Conservation (phyloP, 345 rosid species). For the Pistacia atlantica region DNA sequence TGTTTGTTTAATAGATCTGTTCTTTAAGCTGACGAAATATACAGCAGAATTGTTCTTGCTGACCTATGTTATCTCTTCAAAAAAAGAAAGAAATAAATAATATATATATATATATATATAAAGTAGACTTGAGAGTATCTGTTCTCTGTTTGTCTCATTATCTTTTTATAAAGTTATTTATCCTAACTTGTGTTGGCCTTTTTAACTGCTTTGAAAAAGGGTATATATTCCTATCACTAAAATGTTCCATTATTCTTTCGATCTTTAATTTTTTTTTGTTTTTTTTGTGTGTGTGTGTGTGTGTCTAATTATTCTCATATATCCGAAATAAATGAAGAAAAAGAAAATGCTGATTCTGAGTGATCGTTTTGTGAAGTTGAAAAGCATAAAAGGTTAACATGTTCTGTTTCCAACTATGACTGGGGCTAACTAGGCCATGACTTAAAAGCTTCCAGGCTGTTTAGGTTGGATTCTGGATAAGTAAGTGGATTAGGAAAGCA, state of each 20-base stretch:
- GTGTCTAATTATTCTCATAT: slow-evolving; percentile 1
- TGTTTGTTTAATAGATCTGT: background rate
- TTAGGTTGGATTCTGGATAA: slow-evolving; percentile 51
- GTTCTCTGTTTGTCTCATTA: background rate
- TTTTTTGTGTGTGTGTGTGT: no score
- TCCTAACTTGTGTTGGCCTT: background rate
- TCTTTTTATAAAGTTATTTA: background rate
- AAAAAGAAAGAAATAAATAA: background rate
- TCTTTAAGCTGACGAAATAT: background rate
- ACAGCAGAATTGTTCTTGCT: background rate
- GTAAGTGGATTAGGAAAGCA: slow-evolving; percentile 46
- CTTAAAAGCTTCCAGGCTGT: slow-evolving; percentile 58
- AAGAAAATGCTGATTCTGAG: background rate
- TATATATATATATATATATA: background rate
- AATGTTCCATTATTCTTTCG: background rate
- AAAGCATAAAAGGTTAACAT: slow-evolving; percentile 45
- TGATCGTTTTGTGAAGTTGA: slow-evolving; percentile 11
- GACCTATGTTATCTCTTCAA: background rate
- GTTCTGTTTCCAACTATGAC: slow-evolving; percentile 73
- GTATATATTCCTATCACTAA: slow-evolving; percentile 8
- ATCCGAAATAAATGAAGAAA: background rate
- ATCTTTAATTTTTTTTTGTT: background rate
- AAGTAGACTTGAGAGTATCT: background rate
- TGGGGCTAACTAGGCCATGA: slow-evolving; percentile 71
- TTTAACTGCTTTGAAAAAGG: background rate